Base-by-base conservation (phyloP, 805 yeast genomes). In the Nematodospora valgi region DNA sequence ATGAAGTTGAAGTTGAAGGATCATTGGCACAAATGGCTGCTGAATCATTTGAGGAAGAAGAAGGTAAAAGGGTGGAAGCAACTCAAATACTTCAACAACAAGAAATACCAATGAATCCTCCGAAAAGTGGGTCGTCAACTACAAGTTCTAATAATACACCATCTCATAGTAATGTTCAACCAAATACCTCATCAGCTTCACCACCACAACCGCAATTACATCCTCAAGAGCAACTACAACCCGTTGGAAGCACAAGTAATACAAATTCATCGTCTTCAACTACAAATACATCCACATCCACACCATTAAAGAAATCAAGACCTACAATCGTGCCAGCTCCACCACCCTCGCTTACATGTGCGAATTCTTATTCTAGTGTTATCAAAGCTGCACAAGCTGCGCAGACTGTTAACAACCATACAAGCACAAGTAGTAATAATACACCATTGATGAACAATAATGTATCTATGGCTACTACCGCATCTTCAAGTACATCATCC, bases 1-100 rank as follows among this genome's bases (percentile, higher is more conserved):
- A 48, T 28, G 62, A 56, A 18, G 48, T 53, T 3, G 59, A 37
- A 40, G 41, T 37, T 27, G 36, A 37, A 27, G 46, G 46, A 10
- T 47, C 52, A 3, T 40, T 49, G 35, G 50, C 54, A 5, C 55
- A 49, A 37, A 42, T 43, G 47, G 47, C 51, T 3, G 48, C 39
- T 24, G 46, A 42, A 15, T 25, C 51, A n/a, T 44, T 51, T 13
- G 46, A 27, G 16, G 46, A 45, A 31, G 37, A 38, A 23, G 42
- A 35, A 28, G 46, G 41, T 5, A 28, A 30, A 27, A 34, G 35
- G 13, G 28, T 39, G 13, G 27, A 25, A 14, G 27, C 12, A 12
- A n/a, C 7, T 13, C 5, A 25, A 4, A 5, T 6, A 10, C 6
- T 6, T 14, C 9, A 10, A 14, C 6, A 8, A 10, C 10, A 27